Evolutionary conservation across 192 early-diverging fungal genomes (phyloP), one percentile per base, ranked within the genome.

Genomic region (Paraglomus occultum): DNA sequence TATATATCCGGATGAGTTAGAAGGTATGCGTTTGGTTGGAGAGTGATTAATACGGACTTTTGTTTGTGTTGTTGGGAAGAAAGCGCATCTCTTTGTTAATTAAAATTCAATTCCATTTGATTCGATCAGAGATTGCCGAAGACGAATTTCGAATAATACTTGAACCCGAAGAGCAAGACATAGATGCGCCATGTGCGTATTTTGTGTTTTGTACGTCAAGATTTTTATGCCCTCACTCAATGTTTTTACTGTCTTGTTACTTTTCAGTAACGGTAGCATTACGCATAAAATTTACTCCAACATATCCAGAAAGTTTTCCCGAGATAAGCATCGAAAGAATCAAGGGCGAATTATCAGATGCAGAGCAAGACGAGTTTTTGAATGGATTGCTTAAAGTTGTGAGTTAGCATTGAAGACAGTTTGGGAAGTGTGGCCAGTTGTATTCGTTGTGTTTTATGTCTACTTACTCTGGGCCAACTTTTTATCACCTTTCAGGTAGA

Each of bases 1-100:
- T 47, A 94, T 94, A 73, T 94, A 92, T 77, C 85, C 87, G 48
- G 88, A 87, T 64, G 91, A 92, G 74, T 85, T 90, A 49, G 79
- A 83, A 71, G 78, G 87, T 82, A 80, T 76, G 47, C 80, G 77
- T 54, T 11, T 31, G 31, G 31, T 3, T 31, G 31, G 31, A 3
- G 31, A 31, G 31, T 31, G 31, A 31, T 31, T 31, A 3, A 31
- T 31, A 3, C 1, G 3, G 3, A 31, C 31, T 31, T 31, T 20
- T 8, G 12, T 23, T 43, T 51, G 53, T 49, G 18, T 57, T 64
- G 49, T 58, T 18, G 22, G 14, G 58, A 57, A 47, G 39, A 31
- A 60, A 59, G 18, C 31, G 31, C 3, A 31, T 31, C 3, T 31
- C 1, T 31, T 31, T 31, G 31, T 31, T 3, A 31, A 31, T 31